Conservation (phyloP, 2,329 filamentous ascomycete species). For the Trichoderma pleuroti region DNA sequence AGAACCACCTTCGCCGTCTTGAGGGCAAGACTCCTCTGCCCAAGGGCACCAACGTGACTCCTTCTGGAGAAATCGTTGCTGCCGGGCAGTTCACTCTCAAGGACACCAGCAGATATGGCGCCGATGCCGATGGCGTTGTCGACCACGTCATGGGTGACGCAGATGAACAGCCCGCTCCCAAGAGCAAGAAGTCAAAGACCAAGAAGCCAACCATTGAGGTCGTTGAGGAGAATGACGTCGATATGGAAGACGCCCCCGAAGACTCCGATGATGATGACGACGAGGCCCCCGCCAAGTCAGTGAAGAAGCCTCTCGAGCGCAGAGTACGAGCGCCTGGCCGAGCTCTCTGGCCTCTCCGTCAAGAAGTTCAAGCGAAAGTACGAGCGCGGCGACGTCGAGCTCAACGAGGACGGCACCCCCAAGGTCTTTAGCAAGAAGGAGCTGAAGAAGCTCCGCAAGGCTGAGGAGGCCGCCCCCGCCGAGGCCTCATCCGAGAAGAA, state of each 20-base stretch:
- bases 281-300: constrained; percentile 32
- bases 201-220: constrained; percentile 43
- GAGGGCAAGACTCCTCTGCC: constrained; percentile 87
- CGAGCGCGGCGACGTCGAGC: constrained; percentile 69
- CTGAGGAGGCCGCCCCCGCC: constrained; percentile 46
- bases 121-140: constrained; percentile 81
- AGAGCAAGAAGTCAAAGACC: constrained; percentile 42
- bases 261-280: constrained; percentile 34
- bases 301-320: constrained; percentile 50
- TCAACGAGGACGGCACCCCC: constrained; percentile 62
- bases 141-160: constrained; percentile 46
- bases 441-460: constrained; percentile 67
- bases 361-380: constrained; percentile 77
- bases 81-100: constrained; percentile 86
- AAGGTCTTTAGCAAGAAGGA: constrained; percentile 72
- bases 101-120: constrained; percentile 91
- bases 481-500: constrained; percentile 37
- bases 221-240: constrained; percentile 41
- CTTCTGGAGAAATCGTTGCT: constrained; percentile 61
- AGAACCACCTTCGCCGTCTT: constrained; percentile 70
- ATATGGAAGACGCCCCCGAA: constrained; percentile 42
- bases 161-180: constrained; percentile 22
- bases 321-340: constrained; percentile 59
- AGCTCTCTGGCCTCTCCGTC: constrained; percentile 64
- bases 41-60: constrained; percentile 70